phyloP scores from a whole-genome alignment of 164 flowering plant genomes.

The Macadamia tetraphylla region DNA sequence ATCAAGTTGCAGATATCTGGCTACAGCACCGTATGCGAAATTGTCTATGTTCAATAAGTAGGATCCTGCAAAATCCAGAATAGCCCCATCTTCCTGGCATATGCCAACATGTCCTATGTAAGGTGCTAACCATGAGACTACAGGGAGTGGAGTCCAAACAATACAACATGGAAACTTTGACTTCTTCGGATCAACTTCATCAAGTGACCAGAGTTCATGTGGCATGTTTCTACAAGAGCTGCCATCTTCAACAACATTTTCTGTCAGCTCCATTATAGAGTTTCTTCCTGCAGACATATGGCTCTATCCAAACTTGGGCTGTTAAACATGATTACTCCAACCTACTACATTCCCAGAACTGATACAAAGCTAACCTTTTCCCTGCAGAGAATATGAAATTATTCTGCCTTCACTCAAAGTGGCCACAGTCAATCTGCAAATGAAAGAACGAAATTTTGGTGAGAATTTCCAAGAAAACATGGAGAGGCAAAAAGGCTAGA shows the following conservation, averaged over 20 bases:
- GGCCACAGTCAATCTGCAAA: not conserved
- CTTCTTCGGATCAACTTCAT: conserved; percentile 57
- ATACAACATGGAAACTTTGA: conserved; percentile 82
- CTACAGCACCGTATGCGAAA: conserved; percentile 81
- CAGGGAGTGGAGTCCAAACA: conserved; percentile 95
- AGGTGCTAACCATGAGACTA: conserved; percentile 97
- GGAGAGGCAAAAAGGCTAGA: not conserved
- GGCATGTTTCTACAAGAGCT: conserved; percentile 21
- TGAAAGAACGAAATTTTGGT: not conserved
- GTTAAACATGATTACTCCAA: conserved; percentile 16
- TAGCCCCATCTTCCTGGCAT: conserved; percentile 82
- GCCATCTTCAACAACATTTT: conserved; percentile 24
- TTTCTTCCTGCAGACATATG: conserved; percentile 16
- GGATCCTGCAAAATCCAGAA: conserved; percentile 79
- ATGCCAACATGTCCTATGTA: conserved; percentile 96
- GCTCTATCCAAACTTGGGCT: conserved; percentile 10
- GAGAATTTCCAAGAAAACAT: not conserved
- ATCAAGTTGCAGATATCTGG: conserved; percentile 79
- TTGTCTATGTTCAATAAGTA: conserved; percentile 64
- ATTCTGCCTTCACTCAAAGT: not conserved
- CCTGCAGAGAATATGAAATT: not conserved
- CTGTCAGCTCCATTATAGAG: conserved; percentile 40
- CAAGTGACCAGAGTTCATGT: conserved; percentile 72
- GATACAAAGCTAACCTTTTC: not conserved
- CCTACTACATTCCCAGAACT: not conserved